phyloP scores from a whole-genome alignment of 2,329 filamentous ascomycete genomes.

The Trichoderma sp. region DNA sequence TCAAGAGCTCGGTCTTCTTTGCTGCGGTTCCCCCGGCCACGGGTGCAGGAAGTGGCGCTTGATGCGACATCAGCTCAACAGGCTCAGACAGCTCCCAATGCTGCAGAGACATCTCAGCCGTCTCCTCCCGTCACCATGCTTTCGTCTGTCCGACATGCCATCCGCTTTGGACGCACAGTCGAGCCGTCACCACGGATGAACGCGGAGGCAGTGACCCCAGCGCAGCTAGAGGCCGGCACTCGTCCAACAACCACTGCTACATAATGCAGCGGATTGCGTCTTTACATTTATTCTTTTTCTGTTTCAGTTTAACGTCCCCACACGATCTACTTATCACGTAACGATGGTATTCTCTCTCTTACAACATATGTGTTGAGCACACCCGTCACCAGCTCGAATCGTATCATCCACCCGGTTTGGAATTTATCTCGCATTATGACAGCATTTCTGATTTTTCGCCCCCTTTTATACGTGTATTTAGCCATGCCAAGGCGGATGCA shows the following conservation, averaged over 20 bases:
- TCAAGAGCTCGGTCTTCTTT: conserved; percentile 3
- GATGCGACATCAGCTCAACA: background rate
- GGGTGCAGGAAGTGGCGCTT: background rate
- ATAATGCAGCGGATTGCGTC: background rate
- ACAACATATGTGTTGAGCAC: conserved; percentile 22
- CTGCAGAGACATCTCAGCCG: background rate
- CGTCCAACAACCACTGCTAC: conserved; percentile 25
- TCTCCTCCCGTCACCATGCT: conserved; percentile 27
- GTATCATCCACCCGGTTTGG: conserved; percentile 21
- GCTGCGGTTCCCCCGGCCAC: background rate
- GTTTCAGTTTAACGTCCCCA: background rate
- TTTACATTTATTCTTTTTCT: background rate
- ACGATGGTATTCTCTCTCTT: conserved; percentile 34
- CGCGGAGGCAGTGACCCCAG: conserved; percentile 38
- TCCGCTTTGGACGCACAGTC: conserved; percentile 33
- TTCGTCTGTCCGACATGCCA: conserved; percentile 33
- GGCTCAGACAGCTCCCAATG: background rate
- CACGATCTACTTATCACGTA: background rate
- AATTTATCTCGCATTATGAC: conserved; percentile 29
- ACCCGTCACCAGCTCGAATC: conserved; percentile 30
- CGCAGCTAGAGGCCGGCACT: conserved; percentile 46
- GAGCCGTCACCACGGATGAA: conserved; percentile 22
- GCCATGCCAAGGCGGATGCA: background rate
- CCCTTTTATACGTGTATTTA: background rate
- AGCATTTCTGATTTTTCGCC: conserved; percentile 25